These are phyloP conservation scores for Ilex asprella DNA, from an alignment of 257 asterid genomes.

Conservation along the genomic window DNA sequence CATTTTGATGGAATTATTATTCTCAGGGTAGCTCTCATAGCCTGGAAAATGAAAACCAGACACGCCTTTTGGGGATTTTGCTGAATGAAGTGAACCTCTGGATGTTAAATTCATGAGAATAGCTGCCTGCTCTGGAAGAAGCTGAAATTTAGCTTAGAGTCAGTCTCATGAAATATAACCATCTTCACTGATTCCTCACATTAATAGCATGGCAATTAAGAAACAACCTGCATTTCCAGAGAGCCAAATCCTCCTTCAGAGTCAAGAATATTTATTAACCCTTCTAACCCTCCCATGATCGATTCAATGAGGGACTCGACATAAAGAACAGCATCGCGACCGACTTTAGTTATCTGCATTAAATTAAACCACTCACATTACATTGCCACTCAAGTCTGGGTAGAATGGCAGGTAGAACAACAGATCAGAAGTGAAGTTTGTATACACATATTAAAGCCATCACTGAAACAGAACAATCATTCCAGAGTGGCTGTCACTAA, in stretches of 20 bases:
- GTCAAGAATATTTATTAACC: slow-evolving; percentile 92
- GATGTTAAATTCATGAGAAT: slow-evolving; percentile 91
- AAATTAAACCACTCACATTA: slow-evolving; percentile 11
- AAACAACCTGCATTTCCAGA: slow-evolving; percentile 86
- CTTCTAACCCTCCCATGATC: slow-evolving; percentile 98
- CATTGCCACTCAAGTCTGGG: not conserved
- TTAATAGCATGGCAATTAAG: slow-evolving; percentile 26
- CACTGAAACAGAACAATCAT: not conserved
- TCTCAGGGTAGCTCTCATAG: slow-evolving; percentile 87
- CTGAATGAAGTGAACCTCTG: slow-evolving; percentile 62
- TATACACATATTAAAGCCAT: not conserved
- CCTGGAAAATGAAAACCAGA: slow-evolving; percentile 91
- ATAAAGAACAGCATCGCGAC: slow-evolving; percentile 91
- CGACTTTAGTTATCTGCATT: slow-evolving; percentile 82
- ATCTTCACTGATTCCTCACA: slow-evolving; percentile 14
- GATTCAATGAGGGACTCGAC: slow-evolving; percentile 97
- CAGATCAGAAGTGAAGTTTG: not conserved
- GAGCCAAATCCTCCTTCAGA: slow-evolving; percentile 99
- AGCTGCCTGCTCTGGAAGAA: slow-evolving; percentile 98
- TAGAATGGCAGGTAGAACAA: not conserved
- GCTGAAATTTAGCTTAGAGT: slow-evolving; percentile 49
- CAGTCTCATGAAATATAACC: slow-evolving; percentile 21
- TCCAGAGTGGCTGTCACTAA: not conserved
- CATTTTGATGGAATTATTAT: slow-evolving; percentile 87
- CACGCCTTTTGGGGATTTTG: slow-evolving; percentile 73